phyloP scores from a whole-genome alignment of 208 protist genomes.

The Wallacemonas collosoma region DNA sequence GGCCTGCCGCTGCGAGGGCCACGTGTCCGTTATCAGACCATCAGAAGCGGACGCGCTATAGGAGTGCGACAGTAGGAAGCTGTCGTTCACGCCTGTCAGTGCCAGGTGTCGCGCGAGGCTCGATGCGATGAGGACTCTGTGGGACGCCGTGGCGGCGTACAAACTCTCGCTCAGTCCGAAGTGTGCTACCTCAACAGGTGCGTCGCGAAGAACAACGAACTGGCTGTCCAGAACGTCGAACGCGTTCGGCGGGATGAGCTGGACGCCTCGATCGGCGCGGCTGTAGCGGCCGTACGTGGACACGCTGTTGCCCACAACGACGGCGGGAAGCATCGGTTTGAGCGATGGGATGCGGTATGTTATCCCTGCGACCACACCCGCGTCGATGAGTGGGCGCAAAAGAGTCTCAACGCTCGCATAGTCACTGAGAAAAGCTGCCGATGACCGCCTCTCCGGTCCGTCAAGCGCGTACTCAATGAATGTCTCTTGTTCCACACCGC shows the following conservation, averaged over 20 bases:
- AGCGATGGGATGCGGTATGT: slow-evolving; percentile 19
- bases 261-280: not conserved
- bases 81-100: not conserved
- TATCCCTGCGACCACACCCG: slow-evolving; percentile 1
- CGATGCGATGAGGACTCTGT: slow-evolving; percentile 28
- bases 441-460: not conserved
- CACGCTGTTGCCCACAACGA: not conserved
- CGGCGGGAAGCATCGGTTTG: not conserved
- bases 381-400: not conserved
- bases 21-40: not conserved
- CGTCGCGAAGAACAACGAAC: slow-evolving; percentile 30
- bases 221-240: slow-evolving; percentile 29
- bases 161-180: slow-evolving; percentile 33
- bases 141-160: slow-evolving; percentile 22
- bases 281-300: slow-evolving; percentile 16
- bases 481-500: too few species aligned
- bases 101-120: slow-evolving; percentile 13
- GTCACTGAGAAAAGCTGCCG: slow-evolving; percentile 12
- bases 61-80: slow-evolving; percentile 12
- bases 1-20: not conserved
- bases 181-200: not conserved
- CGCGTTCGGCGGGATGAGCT: slow-evolving; percentile 38
- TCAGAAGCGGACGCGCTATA: not conserved
- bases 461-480: slow-evolving; percentile 15
- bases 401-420: slow-evolving; percentile 17